Conservation (phyloP, 1,139 yeast species). For the Keqinozyma sinolaborantium region DNA sequence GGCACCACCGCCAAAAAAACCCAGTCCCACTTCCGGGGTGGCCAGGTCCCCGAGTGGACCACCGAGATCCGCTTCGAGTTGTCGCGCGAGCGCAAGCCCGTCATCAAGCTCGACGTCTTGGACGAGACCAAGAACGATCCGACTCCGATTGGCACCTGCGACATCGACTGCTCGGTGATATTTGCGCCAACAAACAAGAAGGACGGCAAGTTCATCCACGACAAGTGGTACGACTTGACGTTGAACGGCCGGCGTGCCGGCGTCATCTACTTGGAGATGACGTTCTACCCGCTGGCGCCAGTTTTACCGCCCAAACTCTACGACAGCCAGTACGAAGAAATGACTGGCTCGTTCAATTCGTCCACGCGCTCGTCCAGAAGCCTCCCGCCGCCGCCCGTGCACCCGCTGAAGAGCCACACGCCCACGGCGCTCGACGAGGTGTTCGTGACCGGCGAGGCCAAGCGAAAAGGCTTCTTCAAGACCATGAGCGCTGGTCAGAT, state of each 20-base stretch:
- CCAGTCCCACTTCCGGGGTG: slow-evolving; percentile 73
- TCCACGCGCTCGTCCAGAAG: slow-evolving; percentile 4
- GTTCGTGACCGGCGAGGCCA: slow-evolving; percentile 17
- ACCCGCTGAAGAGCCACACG: slow-evolving; percentile 7
- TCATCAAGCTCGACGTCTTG: slow-evolving; percentile 67
- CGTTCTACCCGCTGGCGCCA: slow-evolving; percentile 73
- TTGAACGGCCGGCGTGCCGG: slow-evolving; percentile 82
- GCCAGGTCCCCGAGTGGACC: slow-evolving; percentile 88
- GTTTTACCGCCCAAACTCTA: slow-evolving; percentile 40
- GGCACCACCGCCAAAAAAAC: slow-evolving; percentile 82
- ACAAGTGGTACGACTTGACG: slow-evolving; percentile 75
- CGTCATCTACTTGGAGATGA: slow-evolving; percentile 83
- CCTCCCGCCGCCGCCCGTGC: slow-evolving; percentile 11
- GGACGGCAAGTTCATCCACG: slow-evolving; percentile 67
- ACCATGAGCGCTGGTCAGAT: slow-evolving; percentile 11
- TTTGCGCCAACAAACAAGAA: slow-evolving; percentile 48
- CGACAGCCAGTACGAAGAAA: slow-evolving; percentile 6
- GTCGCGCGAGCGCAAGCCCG: slow-evolving; percentile 58
- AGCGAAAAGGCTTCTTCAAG: slow-evolving; percentile 8
- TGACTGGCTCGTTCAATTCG: slow-evolving; percentile 1
- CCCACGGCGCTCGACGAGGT: slow-evolving; percentile 22
- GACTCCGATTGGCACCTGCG: slow-evolving; percentile 78
- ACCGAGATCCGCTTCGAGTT: slow-evolving; percentile 69
- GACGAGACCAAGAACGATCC: slow-evolving; percentile 89
- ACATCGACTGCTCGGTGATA: slow-evolving; percentile 73